Percentiles rank a stretch among this genome's conserved stretches.
phyloP scores from a whole-genome alignment of 352 stramenopile genomes.

The Stramenopiles sp. region DNA sequence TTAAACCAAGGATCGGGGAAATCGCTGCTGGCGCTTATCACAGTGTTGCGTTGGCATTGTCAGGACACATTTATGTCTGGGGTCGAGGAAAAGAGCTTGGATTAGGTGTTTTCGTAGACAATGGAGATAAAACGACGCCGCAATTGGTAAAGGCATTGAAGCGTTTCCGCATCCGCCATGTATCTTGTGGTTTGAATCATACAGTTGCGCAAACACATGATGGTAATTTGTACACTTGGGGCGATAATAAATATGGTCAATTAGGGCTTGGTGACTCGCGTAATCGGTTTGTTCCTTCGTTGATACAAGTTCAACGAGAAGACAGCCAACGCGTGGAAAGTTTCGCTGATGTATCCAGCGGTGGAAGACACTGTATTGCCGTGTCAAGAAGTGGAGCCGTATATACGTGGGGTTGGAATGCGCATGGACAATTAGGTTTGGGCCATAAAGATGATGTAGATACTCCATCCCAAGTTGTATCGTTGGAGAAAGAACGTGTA shows the following conservation, averaged over 20 bases:
- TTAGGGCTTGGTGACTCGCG: neutral
- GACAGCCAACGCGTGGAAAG: neutral
- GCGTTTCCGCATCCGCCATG: neutral
- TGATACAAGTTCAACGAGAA: neutral
- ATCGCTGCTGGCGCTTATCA: neutral
- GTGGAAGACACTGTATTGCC: conserved; percentile 8
- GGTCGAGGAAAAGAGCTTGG: conserved; percentile 5
- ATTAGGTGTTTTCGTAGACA: neutral
- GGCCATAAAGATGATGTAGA: conserved; percentile 13
- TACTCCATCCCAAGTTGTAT: conserved; percentile 5
- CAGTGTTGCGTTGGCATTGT: conserved; percentile 10
- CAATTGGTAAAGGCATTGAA: conserved; percentile 1
- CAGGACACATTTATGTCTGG: conserved; percentile 10
- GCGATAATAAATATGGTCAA: neutral
- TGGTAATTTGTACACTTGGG: neutral
- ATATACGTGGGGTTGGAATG: conserved; percentile 5
- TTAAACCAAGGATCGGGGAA: neutral
- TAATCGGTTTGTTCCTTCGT: neutral
- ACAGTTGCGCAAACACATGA: neutral
- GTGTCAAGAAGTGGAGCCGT: neutral
- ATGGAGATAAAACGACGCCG: neutral
- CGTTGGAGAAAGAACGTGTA: neutral
- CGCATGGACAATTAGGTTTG: neutral
- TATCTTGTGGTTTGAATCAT: neutral
- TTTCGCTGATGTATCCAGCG: neutral